These are phyloP conservation scores for Calonectria fujianensis DNA, from an alignment of 2,329 filamentous ascomycete species.

Conservation along the genomic window DNA sequence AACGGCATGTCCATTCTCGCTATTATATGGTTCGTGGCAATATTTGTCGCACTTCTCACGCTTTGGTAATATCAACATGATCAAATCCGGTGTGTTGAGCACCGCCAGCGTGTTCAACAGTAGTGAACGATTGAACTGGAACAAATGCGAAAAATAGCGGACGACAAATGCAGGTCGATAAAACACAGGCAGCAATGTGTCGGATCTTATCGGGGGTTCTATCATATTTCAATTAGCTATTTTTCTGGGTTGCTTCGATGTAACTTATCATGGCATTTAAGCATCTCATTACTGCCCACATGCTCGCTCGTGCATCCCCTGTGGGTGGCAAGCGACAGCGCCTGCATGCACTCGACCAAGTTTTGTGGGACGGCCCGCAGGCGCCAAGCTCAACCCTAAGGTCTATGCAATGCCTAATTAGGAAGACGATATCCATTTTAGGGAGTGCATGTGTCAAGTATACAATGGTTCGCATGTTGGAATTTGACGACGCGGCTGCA, in stretches of 20 bases:
- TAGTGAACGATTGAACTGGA: too few species aligned
- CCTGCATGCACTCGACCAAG: conserved; percentile 13
- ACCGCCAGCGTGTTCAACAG: background rate
- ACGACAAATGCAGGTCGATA: background rate
- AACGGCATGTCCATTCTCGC: background rate
- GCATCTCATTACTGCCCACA: background rate
- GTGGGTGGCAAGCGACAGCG: conserved; percentile 3
- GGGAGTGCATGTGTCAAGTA: background rate
- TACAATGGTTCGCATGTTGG: background rate
- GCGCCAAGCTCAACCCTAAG: conserved; percentile 12
- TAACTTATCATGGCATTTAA: background rate
- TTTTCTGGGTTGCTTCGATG: background rate
- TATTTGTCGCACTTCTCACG: background rate
- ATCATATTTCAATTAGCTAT: background rate
- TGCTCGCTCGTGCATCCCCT: conserved; percentile 2
- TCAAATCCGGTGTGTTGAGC: background rate
- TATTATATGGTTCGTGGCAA: background rate
- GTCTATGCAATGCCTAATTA: background rate
- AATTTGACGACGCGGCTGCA: background rate
- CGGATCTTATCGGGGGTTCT: background rate
- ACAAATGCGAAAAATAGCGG: too few species aligned
- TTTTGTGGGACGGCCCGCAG: conserved; percentile 24
- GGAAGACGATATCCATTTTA: conserved; percentile 2
- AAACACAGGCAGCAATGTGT: background rate
- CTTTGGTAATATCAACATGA: background rate